Evolutionary conservation across 352 stramenopile genomes (phyloP), one percentile per base, ranked within the genome.

Genomic region (Phytophthora europaea): DNA sequence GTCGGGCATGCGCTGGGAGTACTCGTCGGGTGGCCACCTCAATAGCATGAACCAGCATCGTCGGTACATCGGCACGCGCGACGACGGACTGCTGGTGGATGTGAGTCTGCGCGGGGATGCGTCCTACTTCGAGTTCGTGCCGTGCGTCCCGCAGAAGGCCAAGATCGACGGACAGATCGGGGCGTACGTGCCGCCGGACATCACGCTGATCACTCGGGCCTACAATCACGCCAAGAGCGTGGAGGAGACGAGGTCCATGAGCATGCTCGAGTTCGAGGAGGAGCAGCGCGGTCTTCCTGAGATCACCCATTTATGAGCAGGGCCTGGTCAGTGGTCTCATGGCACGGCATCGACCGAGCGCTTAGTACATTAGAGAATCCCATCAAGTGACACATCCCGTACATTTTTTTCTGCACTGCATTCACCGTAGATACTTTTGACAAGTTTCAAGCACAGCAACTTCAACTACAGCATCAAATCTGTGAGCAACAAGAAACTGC

Each of bases 31-130:
- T 15, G 85, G 87, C 3, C 71, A 89, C 57, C 72, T 94, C 28
- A 89, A 89, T 63, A 94, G 87, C 67, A 93, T 94, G 87, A 94
- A 93, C 70, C 88, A 94, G 70, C 88, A 94, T 43, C 85, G 85
- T 9, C 79, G 85, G 13, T 92, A 93, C 66, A 87, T 94, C 66
- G 88, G 84, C 26, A 78, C 84, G 28, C 83, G 86, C 18, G 80
- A 89, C 28, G 84, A 92, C 55, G 75, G 79, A 0, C 50, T 93
- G 23, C 65, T 94, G 15, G 74, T 93, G 28, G 88, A 94, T 55
- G 83, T 94, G 59, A 82, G 84, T 78, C 83, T 89, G 58, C 83
- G 85, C n/a, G 85, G 83, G 40, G 73, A 89, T 45, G 88, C 88
- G 22, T 81, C 79, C 38, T 83, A 84, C 74, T 81, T 94, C 47